Percentiles rank a stretch among this genome's conserved stretches.
These are phyloP conservation scores for Colletotrichum neosansevieriae DNA, from an alignment of 2,329 filamentous ascomycete genomes.

Conservation along the genomic window DNA sequence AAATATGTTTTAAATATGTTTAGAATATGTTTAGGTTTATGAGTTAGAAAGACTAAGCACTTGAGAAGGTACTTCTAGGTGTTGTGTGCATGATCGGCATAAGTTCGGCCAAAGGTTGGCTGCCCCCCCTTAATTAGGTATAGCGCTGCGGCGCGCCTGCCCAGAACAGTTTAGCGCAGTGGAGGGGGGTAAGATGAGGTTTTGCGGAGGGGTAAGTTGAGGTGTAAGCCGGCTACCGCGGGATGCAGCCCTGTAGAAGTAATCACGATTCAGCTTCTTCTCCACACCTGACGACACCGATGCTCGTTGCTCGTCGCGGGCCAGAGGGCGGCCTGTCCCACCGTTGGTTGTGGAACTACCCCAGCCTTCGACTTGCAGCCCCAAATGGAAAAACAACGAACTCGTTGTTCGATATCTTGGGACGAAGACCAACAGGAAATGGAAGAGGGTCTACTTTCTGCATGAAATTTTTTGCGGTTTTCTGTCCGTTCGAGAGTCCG, in stretches of 20 bases:
- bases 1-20: too few species aligned
- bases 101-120: too few species aligned
- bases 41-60: too few species aligned
- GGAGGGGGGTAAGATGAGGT: too few species aligned
- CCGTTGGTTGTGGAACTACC: neutral
- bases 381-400: neutral
- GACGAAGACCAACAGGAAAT: neutral
- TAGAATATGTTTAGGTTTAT: too few species aligned
- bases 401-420: neutral
- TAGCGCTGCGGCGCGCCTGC: too few species aligned
- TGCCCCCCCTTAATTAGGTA: too few species aligned
- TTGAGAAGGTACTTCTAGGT: too few species aligned
- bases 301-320: neutral
- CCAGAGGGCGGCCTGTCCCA: neutral
- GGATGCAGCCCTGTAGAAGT: neutral
- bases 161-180: too few species aligned
- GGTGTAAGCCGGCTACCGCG: too few species aligned
- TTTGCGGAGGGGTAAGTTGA: too few species aligned
- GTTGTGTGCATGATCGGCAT: too few species aligned
- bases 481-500: conserved; percentile 2
- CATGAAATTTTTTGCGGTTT: conserved; percentile 2
- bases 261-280: neutral
- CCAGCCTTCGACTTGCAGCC: neutral
- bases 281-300: neutral
- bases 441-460: neutral